phyloP scores from a whole-genome alignment of 805 yeast genomes.

The Debaryomyces tyrocola region DNA sequence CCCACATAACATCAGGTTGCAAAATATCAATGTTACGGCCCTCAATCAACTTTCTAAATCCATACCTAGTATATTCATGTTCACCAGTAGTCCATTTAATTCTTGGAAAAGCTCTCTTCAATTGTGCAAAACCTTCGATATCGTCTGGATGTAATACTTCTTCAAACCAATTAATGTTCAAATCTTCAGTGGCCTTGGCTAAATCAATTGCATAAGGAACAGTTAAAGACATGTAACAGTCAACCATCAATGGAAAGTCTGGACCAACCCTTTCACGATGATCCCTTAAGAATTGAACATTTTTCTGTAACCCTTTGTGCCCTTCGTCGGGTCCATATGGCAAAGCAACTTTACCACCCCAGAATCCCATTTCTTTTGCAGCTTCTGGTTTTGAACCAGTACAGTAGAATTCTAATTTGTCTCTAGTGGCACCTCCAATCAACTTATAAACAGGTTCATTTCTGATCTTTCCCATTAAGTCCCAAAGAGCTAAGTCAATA shows the following conservation, averaged over 20 bases:
- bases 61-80: slow-evolving; percentile 52
- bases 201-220: slow-evolving; percentile 49
- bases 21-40: slow-evolving; percentile 48
- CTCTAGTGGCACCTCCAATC: slow-evolving; percentile 52
- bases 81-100: slow-evolving; percentile 54
- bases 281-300: slow-evolving; percentile 43
- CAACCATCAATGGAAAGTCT: slow-evolving; percentile 54
- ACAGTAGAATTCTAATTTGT: slow-evolving; percentile 47
- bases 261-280: slow-evolving; percentile 50
- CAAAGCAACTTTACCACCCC: slow-evolving; percentile 54
- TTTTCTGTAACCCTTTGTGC: slow-evolving; percentile 44
- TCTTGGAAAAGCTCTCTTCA: slow-evolving; percentile 48
- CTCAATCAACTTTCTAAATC: slow-evolving; percentile 51
- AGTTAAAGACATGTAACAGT: slow-evolving; percentile 52
- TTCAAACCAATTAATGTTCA: slow-evolving; percentile 54
- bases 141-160: slow-evolving; percentile 55
- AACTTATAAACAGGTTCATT: slow-evolving; percentile 52
- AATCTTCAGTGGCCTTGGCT: slow-evolving; percentile 42
- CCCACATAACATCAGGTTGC: slow-evolving; percentile 57
- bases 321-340: slow-evolving; percentile 55
- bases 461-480: slow-evolving; percentile 49
- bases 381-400: slow-evolving; percentile 49
- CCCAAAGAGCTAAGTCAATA: slow-evolving; percentile 52
- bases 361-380: slow-evolving; percentile 51
- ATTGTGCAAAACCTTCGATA: slow-evolving; percentile 45